Conservation (phyloP, 2,329 filamentous ascomycete species). For the Plectosphaerella plurivora region DNA sequence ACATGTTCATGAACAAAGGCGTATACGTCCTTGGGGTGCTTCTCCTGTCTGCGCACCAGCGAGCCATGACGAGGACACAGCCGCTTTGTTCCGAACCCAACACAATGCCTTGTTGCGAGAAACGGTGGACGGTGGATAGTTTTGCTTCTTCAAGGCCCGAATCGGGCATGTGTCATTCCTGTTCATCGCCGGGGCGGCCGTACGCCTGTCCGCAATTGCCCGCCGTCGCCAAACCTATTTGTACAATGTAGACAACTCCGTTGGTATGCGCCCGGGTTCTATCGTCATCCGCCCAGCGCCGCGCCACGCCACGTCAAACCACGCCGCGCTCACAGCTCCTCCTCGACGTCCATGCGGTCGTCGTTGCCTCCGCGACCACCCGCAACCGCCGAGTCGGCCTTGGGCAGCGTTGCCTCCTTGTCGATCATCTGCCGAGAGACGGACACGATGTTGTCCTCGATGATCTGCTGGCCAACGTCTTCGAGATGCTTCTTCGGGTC, state of each 20-base stretch:
- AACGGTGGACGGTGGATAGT: too few relatives aligned
- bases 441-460: slow-evolving; percentile 98
- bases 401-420: slow-evolving; percentile 92
- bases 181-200: too few relatives aligned
- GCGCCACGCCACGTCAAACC: not conserved
- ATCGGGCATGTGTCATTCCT: too few relatives aligned
- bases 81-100: too few relatives aligned
- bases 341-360: slow-evolving; percentile 68
- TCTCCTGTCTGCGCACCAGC: too few relatives aligned
- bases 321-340: slow-evolving; percentile 33
- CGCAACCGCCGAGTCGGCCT: slow-evolving; percentile 49
- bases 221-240: slow-evolving; percentile 13
- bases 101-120: too few relatives aligned
- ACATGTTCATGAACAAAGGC: too few relatives aligned
- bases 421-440: slow-evolving; percentile 99
- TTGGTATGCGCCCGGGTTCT: slow-evolving; percentile 12
- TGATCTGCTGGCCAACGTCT: slow-evolving; percentile 91
- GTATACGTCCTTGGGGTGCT: too few relatives aligned
- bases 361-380: slow-evolving; percentile 48
- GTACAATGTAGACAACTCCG: slow-evolving; percentile 15
- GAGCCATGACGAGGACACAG: too few relatives aligned
- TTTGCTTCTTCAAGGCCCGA: too few relatives aligned
- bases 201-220: not conserved
- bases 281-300: slow-evolving; percentile 4
- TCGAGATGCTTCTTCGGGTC: slow-evolving; percentile 99